Conservation (phyloP, 768 basidiomycete species). For the Daedaleopsis nitida region DNA sequence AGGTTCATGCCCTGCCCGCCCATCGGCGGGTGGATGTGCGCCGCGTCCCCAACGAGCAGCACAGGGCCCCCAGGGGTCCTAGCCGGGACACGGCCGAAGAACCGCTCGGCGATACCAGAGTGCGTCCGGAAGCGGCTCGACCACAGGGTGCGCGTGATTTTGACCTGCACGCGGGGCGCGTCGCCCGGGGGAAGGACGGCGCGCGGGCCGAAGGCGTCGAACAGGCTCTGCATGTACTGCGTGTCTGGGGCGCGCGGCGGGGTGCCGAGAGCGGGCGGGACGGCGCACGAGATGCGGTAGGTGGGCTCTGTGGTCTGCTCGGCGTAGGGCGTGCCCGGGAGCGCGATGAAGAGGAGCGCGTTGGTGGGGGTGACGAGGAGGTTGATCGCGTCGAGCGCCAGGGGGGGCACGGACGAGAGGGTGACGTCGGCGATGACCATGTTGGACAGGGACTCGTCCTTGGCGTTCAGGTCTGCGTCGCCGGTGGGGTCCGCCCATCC, state of each 20-base stretch:
- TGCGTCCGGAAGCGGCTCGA: slow-evolving; percentile 50
- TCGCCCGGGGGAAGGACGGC: slow-evolving; percentile 37
- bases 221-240: slow-evolving; percentile 45
- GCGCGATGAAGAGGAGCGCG: slow-evolving; percentile 38
- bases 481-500: slow-evolving; percentile 47
- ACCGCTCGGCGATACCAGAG: slow-evolving; percentile 44
- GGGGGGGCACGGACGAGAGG: slow-evolving; percentile 30
- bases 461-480: slow-evolving; percentile 20
- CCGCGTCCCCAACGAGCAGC: slow-evolving; percentile 46
- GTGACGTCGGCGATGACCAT: slow-evolving; percentile 51
- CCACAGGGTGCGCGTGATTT: slow-evolving; percentile 43
- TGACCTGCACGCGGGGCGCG: slow-evolving; percentile 28
- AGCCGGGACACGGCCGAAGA: slow-evolving; percentile 34
- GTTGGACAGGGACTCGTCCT: slow-evolving; percentile 36
- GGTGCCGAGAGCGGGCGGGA: slow-evolving; percentile 37
- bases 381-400: slow-evolving; percentile 25
- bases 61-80: slow-evolving; percentile 14
- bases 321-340: slow-evolving; percentile 34
- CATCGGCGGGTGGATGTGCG: slow-evolving; percentile 54
- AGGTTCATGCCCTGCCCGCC: slow-evolving; percentile 64
- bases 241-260: slow-evolving; percentile 40
- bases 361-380: slow-evolving; percentile 33
- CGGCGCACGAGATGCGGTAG: slow-evolving; percentile 44
- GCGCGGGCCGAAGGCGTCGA: slow-evolving; percentile 43
- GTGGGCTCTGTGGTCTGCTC: slow-evolving; percentile 29